Conservation (phyloP, 345 rosid genomes). For the Cardamine chenopodiifolia region DNA sequence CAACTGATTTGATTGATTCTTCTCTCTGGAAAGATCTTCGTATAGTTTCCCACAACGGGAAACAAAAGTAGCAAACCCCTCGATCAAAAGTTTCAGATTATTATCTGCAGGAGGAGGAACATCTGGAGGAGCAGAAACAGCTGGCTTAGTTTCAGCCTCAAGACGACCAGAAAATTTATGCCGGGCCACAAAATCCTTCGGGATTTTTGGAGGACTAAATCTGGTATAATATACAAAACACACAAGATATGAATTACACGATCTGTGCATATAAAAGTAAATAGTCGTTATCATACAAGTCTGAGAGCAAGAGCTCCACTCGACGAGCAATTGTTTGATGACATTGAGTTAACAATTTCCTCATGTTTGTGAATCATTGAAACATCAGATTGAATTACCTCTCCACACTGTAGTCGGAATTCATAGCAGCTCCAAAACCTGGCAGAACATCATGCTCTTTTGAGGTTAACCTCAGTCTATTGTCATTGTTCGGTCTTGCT, state of each 20-base stretch:
- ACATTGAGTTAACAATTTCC: slow-evolving; percentile 1
- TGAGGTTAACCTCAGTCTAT: slow-evolving; percentile 56
- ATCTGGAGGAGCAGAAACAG: slow-evolving; percentile 65
- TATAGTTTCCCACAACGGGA: slow-evolving; percentile 91
- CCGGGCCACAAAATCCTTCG: slow-evolving; percentile 73
- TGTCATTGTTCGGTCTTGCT: slow-evolving; percentile 51
- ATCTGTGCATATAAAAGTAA: slow-evolving; percentile 7
- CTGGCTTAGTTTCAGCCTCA: slow-evolving; percentile 51
- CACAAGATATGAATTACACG: slow-evolving; percentile 12
- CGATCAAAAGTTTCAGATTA: slow-evolving; percentile 73
- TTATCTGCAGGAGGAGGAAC: slow-evolving; percentile 78
- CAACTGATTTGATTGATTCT: slow-evolving; percentile 80
- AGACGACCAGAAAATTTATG: slow-evolving; percentile 73
- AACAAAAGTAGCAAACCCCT: slow-evolving; percentile 91
- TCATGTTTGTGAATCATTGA: neutral
- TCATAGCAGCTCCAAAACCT: slow-evolving; percentile 73
- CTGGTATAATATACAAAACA: slow-evolving; percentile 50
- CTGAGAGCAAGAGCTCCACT: slow-evolving; percentile 1
- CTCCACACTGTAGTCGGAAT: slow-evolving; percentile 64
- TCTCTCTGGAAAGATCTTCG: slow-evolving; percentile 96
- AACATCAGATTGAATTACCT: slow-evolving; percentile 54
- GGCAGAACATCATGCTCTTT: slow-evolving; percentile 68
- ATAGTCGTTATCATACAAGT: slow-evolving; percentile 2
- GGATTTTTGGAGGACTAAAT: slow-evolving; percentile 80
- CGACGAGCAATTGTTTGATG: slow-evolving; percentile 9